Percentiles rank a stretch among this genome's conserved stretches.
Evolutionary conservation across 768 basidiomycete genomes (phyloP).

Genomic region (Amyloporia xantha): DNA sequence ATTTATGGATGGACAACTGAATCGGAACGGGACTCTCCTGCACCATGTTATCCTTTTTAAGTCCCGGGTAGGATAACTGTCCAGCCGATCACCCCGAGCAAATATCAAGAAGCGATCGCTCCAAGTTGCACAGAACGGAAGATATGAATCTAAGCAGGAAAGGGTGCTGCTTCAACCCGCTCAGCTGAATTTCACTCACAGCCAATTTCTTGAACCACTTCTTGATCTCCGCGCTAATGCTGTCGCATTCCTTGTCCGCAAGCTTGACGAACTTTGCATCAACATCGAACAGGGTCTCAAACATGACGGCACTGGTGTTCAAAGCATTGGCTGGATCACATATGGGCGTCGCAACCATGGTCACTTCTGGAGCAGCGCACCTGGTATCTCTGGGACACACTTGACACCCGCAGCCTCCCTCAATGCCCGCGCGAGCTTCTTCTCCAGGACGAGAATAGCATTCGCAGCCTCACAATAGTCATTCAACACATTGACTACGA

Average conservation of each 20-base stretch:
- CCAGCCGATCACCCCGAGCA: no score
- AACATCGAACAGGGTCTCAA: constrained; percentile 65
- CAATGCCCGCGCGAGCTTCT: constrained; percentile 67
- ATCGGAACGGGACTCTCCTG: no score
- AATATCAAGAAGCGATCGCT: no score
- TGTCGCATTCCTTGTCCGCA: constrained; percentile 66
- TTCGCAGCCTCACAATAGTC: constrained; percentile 71
- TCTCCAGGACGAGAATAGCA: constrained; percentile 58
- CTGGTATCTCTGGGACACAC: constrained; percentile 53
- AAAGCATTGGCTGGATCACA: constrained; percentile 54
- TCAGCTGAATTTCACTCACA: constrained; percentile 34
- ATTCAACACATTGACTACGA: constrained; percentile 55
- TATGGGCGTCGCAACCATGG: neutral
- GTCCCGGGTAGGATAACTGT: no score
- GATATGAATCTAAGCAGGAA: no score
- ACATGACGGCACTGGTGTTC: constrained; percentile 53
- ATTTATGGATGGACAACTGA: no score
- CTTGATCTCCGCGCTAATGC: constrained; percentile 60
- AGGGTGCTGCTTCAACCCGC: no score
- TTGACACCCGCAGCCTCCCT: constrained; percentile 59
- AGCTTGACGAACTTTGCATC: constrained; percentile 71
- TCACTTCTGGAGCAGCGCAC: constrained; percentile 32
- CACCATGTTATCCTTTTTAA: no score
- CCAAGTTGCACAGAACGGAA: no score
- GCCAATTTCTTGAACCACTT: constrained; percentile 85